Base-by-base conservation (phyloP, 2,329 filamentous ascomycete genomes). In the Drechslerella dactyloides region DNA sequence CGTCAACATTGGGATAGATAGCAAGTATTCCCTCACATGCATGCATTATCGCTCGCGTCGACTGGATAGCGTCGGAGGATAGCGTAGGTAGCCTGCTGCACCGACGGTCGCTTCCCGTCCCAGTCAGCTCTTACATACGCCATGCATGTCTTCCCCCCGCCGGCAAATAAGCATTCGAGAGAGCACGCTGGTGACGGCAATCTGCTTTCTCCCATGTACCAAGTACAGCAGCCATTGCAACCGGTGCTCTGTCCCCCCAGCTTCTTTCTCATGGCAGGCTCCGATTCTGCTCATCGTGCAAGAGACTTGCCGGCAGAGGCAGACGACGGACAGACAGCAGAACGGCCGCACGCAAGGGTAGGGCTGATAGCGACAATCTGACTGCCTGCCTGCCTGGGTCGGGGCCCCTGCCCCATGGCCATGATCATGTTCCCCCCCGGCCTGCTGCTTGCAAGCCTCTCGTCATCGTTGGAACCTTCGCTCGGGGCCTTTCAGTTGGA, bases 321-420 rank as follows among this genome's bases (percentile, higher is more conserved):
- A 48, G 44, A 48, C 40, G 40, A 44, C 13, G 40, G 40, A 4
- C 40, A 53, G 13, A 52, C 21, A 30, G 6, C 6, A 52, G 48
- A 23, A 21, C 24, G 2, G 17, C 15, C 40, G 40, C 10, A 58
- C 23, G 58, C 68, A 65, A 61, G 60, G 55, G 51, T 64, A 64
- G 66, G 59, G 66, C 66, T 64, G 66, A 70, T 70, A 72, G 53
- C 60, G 60, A 65, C 60, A 65, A 61, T 61, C 66, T 72, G 54
- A 65, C 60, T 59, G 48, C 59, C 66, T 64, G 54, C 59, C 66
- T 64, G 54, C 59, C 44, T 48, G 44, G 37, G 11, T 19, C 19
- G 17, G 7, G 15, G 4, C 15, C 15, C 24, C n/a, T 53, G 10
- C 21, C 50, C 23, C 17, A 33, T 33, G 27, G 8, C 3, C 27